phyloP scores from a whole-genome alignment of 805 yeast genomes.

The Wickerhamiella allomyrinae region DNA sequence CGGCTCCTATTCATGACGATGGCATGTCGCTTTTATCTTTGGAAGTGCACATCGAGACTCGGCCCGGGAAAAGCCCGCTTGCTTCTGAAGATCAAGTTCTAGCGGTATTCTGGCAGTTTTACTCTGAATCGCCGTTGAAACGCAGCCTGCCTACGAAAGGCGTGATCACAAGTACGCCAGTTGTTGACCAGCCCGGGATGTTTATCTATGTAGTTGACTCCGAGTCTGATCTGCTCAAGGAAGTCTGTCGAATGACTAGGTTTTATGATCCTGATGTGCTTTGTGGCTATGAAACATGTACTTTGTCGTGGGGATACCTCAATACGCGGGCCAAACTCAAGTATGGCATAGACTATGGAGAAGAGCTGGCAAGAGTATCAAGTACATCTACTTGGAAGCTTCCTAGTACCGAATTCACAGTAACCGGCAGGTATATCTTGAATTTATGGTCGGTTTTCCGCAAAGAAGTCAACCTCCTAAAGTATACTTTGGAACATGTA shows the following conservation, averaged over 20 bases:
- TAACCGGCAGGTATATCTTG: constrained; percentile 71
- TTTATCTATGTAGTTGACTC: constrained; percentile 3
- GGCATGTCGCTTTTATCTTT: constrained; percentile 43
- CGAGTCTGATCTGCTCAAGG: constrained; percentile 48
- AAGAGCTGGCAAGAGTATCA: constrained; percentile 12
- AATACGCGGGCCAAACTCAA: constrained; percentile 39
- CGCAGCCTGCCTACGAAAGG: constrained; percentile 1
- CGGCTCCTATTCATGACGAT: constrained; percentile 6
- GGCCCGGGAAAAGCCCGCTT: constrained; percentile 42
- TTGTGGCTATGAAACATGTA: constrained; percentile 71
- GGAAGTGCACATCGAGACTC: constrained; percentile 53
- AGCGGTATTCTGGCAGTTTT: constrained; percentile 49
- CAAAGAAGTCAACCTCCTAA: constrained; percentile 44
- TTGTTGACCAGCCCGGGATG: constrained; percentile 12
- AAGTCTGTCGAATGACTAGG: constrained; percentile 41
- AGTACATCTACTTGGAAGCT: constrained; percentile 3
- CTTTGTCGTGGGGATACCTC: constrained; percentile 80
- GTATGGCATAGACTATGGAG: not conserved
- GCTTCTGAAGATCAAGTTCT: constrained; percentile 46
- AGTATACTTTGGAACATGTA: constrained; percentile 66
- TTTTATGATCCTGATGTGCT: constrained; percentile 74
- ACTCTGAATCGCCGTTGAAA: constrained; percentile 4
- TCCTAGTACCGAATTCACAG: constrained; percentile 52
- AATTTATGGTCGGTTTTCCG: constrained; percentile 74
- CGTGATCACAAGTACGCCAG: constrained; percentile 5